Evolutionary conservation across 1,284 basidiomycete genomes (phyloP).

Genomic region (Tylopilus sp.): DNA sequence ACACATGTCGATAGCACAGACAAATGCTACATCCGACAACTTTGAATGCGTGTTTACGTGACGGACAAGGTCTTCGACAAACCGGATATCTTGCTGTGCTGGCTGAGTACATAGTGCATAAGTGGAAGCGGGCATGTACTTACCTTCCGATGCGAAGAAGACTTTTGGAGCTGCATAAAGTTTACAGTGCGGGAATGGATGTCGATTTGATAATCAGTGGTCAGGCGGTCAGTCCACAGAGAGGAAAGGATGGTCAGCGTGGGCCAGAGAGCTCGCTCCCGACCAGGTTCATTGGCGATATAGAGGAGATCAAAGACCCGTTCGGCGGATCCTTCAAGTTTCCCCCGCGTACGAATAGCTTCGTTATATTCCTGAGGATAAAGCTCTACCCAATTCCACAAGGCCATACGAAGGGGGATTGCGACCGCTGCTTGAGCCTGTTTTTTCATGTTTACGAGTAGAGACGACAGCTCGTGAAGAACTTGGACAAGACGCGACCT

Average conservation of each 20-base stretch:
- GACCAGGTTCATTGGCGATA: slow-evolving; percentile 50
- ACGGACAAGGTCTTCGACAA: slow-evolving; percentile 55
- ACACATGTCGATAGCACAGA: slow-evolving; percentile 80
- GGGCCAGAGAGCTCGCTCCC: slow-evolving; percentile 73
- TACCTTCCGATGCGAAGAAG: slow-evolving; percentile 41
- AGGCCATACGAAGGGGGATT: slow-evolving; percentile 69
- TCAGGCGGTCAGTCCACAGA: slow-evolving; percentile 74
- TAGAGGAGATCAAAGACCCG: slow-evolving; percentile 78
- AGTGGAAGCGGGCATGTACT: not conserved
- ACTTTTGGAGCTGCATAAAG: slow-evolving; percentile 34
- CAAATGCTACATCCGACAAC: slow-evolving; percentile 60
- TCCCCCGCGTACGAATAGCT: slow-evolving; percentile 58
- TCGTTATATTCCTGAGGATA: slow-evolving; percentile 82
- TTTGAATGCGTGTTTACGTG: slow-evolving; percentile 50
- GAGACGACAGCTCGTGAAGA: slow-evolving; percentile 75
- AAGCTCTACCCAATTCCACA: slow-evolving; percentile 92
- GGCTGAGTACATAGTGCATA: slow-evolving; percentile 1
- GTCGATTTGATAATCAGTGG: slow-evolving; percentile 48
- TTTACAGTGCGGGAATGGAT: slow-evolving; percentile 34
- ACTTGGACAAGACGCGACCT: slow-evolving; percentile 60
- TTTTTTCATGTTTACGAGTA: slow-evolving; percentile 80
- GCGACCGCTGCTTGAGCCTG: slow-evolving; percentile 75
- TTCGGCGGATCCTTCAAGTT: slow-evolving; percentile 77
- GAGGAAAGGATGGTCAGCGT: slow-evolving; percentile 75
- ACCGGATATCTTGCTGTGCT: slow-evolving; percentile 45